Percentiles rank a stretch among this genome's conserved stretches.
These are phyloP conservation scores for Nicotiana otophora DNA, from an alignment of 257 asterid species.

Conservation along the genomic window DNA sequence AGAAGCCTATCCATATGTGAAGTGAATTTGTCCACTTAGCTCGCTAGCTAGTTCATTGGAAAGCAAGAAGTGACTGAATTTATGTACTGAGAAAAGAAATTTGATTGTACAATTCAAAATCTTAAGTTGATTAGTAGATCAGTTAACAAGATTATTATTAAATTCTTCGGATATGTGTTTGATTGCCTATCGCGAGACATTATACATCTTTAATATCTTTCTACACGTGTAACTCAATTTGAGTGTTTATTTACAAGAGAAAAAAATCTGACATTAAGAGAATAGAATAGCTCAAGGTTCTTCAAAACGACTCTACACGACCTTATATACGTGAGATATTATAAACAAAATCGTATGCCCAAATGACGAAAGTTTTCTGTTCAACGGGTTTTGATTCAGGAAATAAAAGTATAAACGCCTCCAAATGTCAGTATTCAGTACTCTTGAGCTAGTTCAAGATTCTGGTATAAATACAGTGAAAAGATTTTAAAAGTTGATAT, in stretches of 20 bases:
- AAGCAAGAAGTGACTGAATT: too few relatives aligned
- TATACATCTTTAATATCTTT: too few relatives aligned
- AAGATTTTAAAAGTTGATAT: neutral
- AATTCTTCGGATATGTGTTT: neutral
- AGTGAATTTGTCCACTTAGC: neutral
- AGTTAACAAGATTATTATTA: neutral
- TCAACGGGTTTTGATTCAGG: neutral
- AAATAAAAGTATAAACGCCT: too few relatives aligned
- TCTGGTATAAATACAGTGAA: neutral
- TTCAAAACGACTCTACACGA: too few relatives aligned
- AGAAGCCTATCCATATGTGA: neutral
- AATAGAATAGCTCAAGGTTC: neutral
- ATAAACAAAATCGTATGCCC: too few relatives aligned
- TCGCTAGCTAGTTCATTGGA: neutral
- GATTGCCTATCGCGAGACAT: neutral
- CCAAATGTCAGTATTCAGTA: neutral
- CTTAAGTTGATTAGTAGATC: neutral
- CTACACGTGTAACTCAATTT: too few relatives aligned
- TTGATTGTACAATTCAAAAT: neutral
- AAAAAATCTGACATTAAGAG: too few relatives aligned
- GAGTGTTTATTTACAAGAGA: too few relatives aligned
- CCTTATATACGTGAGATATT: too few relatives aligned
- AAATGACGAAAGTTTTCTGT: too few relatives aligned
- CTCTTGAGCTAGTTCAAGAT: neutral
- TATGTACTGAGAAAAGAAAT: neutral